Base-by-base conservation (phyloP, 1,284 basidiomycete species). In the Stereum hirsutum region DNA sequence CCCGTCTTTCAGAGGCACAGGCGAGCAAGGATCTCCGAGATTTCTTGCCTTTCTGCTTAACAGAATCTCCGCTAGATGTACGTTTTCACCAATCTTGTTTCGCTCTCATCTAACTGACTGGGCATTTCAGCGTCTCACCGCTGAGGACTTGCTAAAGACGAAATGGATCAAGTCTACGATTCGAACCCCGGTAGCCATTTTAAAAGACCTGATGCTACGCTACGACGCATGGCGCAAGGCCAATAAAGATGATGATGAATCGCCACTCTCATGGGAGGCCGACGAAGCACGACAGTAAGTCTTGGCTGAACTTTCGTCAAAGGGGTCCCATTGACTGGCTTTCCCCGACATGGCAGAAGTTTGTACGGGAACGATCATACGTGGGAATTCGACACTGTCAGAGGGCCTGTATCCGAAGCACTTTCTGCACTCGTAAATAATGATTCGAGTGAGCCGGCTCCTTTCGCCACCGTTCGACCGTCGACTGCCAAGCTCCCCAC, bases 151-250 rank as follows among this genome's bases (percentile, higher is more conserved):
- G 3, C 60, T 71, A 6, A 94, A 89, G 62, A 77, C 79, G n/a
- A 95, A 89, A 56, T 99, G 95, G 93, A 93, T 98, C 54, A 92
- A 88, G 57, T 70, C 75, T 11, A 63, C 78, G 19, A 65, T 77
- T 26, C 95, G 89, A 65, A 67, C 75, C 3, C 75, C 81, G 0
- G 64, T 90, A 6, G 70, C 80, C 0, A 63, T 79, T 7, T 66
- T 99, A n/a, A 85, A 83, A 54, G 95, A 98, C 47, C 72, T 98
- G 33, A 75, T 97, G 39, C 64, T 75, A 23, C 78, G 83, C 25
- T 87, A 87, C 54, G 76, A 82, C 44, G 63, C 70, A 0, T 90
- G 89, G 88, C 68, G 86, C 39, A 80, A 90, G 54, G 76, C 76
- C n/a, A n/a, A 41, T 89, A 86, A 1, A 90, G 88, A 2, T 81